These are phyloP conservation scores for Paraphoma chrysanthemicola DNA, from an alignment of 2,329 filamentous ascomycete species.

Conservation along the genomic window DNA sequence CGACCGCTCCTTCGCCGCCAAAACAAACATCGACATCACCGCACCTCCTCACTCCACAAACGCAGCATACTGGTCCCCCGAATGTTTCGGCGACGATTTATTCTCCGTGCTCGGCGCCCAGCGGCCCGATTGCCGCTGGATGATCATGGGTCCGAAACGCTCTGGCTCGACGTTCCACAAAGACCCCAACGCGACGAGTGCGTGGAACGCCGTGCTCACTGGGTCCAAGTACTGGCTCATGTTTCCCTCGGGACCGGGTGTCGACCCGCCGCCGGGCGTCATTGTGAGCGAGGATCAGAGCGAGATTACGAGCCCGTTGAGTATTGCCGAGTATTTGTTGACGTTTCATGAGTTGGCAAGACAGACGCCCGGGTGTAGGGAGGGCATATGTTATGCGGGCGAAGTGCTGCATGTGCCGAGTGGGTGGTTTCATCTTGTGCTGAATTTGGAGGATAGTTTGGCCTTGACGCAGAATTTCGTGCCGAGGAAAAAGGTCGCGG, in stretches of 20 bases:
- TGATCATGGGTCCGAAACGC: slow-evolving; percentile 85
- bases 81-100: slow-evolving; percentile 85
- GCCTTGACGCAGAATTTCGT: slow-evolving; percentile 97
- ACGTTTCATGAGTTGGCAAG: slow-evolving; percentile 87
- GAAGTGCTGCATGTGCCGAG: slow-evolving; percentile 92
- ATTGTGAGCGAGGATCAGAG: slow-evolving; percentile 88
- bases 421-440: slow-evolving; percentile 96
- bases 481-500: slow-evolving; percentile 73
- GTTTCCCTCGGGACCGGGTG: slow-evolving; percentile 75
- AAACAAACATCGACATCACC: slow-evolving; percentile 69
- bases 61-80: slow-evolving; percentile 77
- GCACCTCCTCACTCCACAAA: slow-evolving; percentile 50
- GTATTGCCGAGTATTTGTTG: slow-evolving; percentile 95
- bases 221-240: slow-evolving; percentile 99
- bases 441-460: slow-evolving; percentile 84
- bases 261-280: slow-evolving; percentile 81
- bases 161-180: slow-evolving; percentile 97
- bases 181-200: slow-evolving; percentile 74
- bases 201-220: slow-evolving; percentile 92
- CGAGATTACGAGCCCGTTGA: slow-evolving; percentile 91
- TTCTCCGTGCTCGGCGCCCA: slow-evolving; percentile 80
- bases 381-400: slow-evolving; percentile 83
- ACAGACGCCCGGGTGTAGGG: slow-evolving; percentile 75
- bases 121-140: slow-evolving; percentile 87
- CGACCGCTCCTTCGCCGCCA: slow-evolving; percentile 83